phyloP scores from a whole-genome alignment of 2,329 filamentous ascomycete genomes.

The Juglanconis juglandina region DNA sequence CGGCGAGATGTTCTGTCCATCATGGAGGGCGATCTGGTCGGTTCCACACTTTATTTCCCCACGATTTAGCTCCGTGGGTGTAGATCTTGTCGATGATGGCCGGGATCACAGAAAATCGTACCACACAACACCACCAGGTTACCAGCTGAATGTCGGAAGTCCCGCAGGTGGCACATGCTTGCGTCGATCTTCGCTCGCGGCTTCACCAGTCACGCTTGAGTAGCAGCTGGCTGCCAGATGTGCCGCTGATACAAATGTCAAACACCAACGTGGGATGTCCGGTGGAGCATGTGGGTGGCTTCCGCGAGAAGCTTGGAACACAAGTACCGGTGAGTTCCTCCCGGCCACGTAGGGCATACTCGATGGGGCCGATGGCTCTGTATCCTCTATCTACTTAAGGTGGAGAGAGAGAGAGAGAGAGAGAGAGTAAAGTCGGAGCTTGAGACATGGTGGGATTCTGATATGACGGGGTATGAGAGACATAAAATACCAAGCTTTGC shows the following conservation, averaged over 20 bases:
- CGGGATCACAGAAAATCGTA: neutral
- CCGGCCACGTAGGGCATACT: neutral
- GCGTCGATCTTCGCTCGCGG: conserved; percentile 8
- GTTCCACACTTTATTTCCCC: too few relatives aligned
- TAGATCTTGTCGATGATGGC: neutral
- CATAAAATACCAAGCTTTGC: neutral
- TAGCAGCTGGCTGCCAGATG: neutral
- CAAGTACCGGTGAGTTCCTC: neutral
- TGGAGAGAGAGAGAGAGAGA: neutral
- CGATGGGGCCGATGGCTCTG: neutral
- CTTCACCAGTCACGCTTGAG: neutral
- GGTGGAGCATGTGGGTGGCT: conserved; percentile 1
- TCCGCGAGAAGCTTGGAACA: neutral
- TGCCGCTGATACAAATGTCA: conserved; percentile 13
- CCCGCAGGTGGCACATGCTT: conserved; percentile 10
- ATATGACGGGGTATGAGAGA: neutral
- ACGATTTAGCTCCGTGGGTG: too few relatives aligned
- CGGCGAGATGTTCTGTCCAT: too few relatives aligned
- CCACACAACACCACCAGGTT: neutral
- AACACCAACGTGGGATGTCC: conserved; percentile 10
- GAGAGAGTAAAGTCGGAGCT: too few relatives aligned
- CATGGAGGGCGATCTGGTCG: too few relatives aligned
- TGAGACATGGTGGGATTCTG: neutral
- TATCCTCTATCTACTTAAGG: neutral
- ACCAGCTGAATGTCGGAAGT: neutral